phyloP scores from a whole-genome alignment of 495 filamentous ascomycete species.

The Podospora appendiculata region DNA sequence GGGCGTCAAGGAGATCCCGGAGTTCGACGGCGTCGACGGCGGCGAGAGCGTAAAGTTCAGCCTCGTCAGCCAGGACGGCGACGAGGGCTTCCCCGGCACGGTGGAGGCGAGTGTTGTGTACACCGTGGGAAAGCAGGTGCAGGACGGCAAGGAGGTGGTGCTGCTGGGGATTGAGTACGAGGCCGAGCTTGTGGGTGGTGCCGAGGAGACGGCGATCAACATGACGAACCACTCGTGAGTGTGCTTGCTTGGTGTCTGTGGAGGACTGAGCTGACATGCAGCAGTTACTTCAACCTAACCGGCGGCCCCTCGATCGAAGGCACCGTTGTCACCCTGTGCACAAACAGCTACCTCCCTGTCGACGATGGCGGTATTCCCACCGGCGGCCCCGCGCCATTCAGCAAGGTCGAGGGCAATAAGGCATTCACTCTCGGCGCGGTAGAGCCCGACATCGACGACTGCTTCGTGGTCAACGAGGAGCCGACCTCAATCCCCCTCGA shows the following conservation, averaged over 20 bases:
- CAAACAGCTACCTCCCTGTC: conserved; percentile 66
- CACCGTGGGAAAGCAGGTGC: conserved; percentile 56
- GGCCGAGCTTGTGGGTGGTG: conserved; percentile 67
- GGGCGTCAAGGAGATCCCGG: conserved; percentile 34
- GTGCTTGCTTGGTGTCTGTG: neutral
- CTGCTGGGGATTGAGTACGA: conserved; percentile 83
- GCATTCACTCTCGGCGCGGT: conserved; percentile 60
- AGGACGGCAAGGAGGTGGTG: conserved; percentile 50
- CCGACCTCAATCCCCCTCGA: conserved; percentile 60
- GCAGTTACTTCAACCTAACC: conserved; percentile 87
- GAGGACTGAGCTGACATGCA: no score
- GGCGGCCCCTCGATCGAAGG: conserved; percentile 61
- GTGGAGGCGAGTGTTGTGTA: conserved; percentile 76
- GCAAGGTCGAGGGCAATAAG: conserved; percentile 52
- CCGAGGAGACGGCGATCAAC: conserved; percentile 80
- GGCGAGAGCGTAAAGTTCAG: conserved; percentile 72
- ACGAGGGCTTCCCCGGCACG: conserved; percentile 81
- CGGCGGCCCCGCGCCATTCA: conserved; percentile 46
- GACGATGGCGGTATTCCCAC: conserved; percentile 63
- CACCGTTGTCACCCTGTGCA: conserved; percentile 63
- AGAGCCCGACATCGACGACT: conserved; percentile 78
- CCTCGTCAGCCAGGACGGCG: conserved; percentile 63
- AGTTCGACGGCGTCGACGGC: conserved; percentile 50
- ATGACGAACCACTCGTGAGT: conserved; percentile 90
- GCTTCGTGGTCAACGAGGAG: conserved; percentile 69